Percentiles rank a stretch among this genome's conserved stretches.
Evolutionary conservation across 495 filamentous ascomycete genomes (phyloP).

Genomic region (Hypoxylon lenormandii): DNA sequence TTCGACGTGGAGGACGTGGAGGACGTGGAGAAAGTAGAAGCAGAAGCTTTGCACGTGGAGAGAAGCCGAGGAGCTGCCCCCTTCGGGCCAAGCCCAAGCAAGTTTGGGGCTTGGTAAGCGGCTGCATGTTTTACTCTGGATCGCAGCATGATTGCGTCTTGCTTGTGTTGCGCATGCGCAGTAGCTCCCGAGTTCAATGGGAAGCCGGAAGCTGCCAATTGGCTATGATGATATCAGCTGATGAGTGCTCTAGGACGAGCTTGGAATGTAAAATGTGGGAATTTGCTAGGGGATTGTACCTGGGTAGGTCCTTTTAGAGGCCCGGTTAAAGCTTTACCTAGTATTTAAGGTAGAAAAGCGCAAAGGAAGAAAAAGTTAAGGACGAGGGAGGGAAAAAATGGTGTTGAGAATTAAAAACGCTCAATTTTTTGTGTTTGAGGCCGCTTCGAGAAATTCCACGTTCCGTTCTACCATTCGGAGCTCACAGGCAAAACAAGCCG

Average conservation of each 20-base stretch:
- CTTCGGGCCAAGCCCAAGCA: slow-evolving; percentile 50
- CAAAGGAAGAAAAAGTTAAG: background rate
- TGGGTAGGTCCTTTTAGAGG: background rate
- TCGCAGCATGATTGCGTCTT: slow-evolving; percentile 56
- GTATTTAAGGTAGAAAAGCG: background rate
- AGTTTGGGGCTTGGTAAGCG: slow-evolving; percentile 52
- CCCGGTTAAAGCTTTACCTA: background rate
- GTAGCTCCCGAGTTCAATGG: slow-evolving; percentile 36
- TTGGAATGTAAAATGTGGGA: no score
- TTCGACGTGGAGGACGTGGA: slow-evolving; percentile 40
- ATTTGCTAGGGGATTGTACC: no score
- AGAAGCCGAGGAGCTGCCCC: slow-evolving; percentile 54
- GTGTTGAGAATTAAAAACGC: background rate
- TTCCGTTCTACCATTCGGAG: slow-evolving; percentile 16
- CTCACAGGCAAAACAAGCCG: slow-evolving; percentile 12
- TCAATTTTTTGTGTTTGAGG: slow-evolving; percentile 17
- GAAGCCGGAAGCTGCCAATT: slow-evolving; percentile 35
- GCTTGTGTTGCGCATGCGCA: slow-evolving; percentile 7
- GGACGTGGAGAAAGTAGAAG: slow-evolving; percentile 28
- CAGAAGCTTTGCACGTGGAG: slow-evolving; percentile 56
- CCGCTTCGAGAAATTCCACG: slow-evolving; percentile 18
- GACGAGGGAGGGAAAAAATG: background rate
- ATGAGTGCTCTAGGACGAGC: slow-evolving; percentile 14
- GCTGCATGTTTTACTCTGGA: slow-evolving; percentile 56
- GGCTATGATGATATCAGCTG: slow-evolving; percentile 36